Conservation (phyloP, 2,329 filamentous ascomycete species). For the Colletotrichum cuscutae region DNA sequence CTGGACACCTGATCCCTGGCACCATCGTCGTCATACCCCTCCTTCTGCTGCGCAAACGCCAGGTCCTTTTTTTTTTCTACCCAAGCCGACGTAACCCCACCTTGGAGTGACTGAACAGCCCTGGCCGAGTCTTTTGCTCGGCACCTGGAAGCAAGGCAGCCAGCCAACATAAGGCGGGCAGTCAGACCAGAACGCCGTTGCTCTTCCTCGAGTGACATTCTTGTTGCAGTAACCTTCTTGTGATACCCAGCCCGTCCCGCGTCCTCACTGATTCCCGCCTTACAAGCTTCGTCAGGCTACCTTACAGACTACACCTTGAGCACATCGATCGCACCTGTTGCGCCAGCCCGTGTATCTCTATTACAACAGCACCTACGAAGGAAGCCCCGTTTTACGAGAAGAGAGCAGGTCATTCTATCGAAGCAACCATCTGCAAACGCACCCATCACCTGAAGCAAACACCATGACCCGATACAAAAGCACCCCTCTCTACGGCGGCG, state of each 20-base stretch:
- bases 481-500: slow-evolving; percentile 77
- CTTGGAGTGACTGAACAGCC: not conserved
- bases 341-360: not conserved
- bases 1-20: slow-evolving; percentile 4
- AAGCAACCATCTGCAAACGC: not conserved
- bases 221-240: not conserved
- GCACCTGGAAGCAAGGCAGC: slow-evolving; percentile 10
- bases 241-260: slow-evolving; percentile 2
- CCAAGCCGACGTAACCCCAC: slow-evolving; percentile 10
- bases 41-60: not conserved
- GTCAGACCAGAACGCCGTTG: not conserved
- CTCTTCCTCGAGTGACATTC: not conserved
- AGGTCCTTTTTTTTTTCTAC: not conserved
- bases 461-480: slow-evolving; percentile 64
- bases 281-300: not conserved
- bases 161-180: not conserved
- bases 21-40: slow-evolving; percentile 30
- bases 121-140: not conserved
- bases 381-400: not conserved
- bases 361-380: not conserved
- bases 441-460: not conserved
- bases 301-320: not conserved
- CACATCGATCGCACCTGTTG: not conserved
- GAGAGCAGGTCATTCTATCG: not conserved
- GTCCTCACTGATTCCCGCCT: not conserved